Evolutionary conservation across 345 rosid species (phyloP).

Genomic region (Eutrema yunnanense): DNA sequence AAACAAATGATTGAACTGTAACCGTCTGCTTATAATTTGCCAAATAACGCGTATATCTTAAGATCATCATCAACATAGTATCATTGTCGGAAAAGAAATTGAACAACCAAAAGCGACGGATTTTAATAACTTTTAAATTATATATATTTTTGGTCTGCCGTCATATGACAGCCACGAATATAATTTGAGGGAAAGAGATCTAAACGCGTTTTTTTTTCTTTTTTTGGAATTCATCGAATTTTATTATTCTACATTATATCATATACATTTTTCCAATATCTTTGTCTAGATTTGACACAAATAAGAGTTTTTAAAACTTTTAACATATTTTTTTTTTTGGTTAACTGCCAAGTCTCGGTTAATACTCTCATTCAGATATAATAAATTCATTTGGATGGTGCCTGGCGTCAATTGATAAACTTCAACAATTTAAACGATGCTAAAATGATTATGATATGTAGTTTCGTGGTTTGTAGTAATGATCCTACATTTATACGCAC

Average conservation of each 20-base stretch:
- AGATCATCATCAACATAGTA: background rate
- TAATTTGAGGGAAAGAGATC: background rate
- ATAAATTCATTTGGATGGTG: too few species aligned
- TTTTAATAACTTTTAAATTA: background rate
- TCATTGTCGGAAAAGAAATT: constrained; percentile 21
- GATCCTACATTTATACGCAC: too few species aligned
- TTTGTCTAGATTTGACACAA: too few species aligned
- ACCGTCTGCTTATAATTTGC: background rate
- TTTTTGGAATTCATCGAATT: background rate
- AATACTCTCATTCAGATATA: too few species aligned
- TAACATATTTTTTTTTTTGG: too few species aligned
- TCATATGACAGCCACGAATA: constrained; percentile 6
- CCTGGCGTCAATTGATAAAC: too few species aligned
- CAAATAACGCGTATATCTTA: background rate
- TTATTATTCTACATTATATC: background rate
- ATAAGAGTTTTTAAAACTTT: too few species aligned
- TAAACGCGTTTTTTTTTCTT: constrained; percentile 14
- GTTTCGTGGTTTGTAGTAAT: too few species aligned
- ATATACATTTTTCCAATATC: too few species aligned
- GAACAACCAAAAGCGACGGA: background rate
- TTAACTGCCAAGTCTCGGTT: too few species aligned
- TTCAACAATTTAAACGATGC: too few species aligned
- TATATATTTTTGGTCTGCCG: background rate
- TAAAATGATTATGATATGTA: too few species aligned
- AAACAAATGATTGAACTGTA: background rate